A percentile compares a stretch with the other conserved stretches of the same genome.
Evolutionary conservation across 2,329 filamentous ascomycete genomes (phyloP).

Genomic region (Dactylonectria estremocensis): DNA sequence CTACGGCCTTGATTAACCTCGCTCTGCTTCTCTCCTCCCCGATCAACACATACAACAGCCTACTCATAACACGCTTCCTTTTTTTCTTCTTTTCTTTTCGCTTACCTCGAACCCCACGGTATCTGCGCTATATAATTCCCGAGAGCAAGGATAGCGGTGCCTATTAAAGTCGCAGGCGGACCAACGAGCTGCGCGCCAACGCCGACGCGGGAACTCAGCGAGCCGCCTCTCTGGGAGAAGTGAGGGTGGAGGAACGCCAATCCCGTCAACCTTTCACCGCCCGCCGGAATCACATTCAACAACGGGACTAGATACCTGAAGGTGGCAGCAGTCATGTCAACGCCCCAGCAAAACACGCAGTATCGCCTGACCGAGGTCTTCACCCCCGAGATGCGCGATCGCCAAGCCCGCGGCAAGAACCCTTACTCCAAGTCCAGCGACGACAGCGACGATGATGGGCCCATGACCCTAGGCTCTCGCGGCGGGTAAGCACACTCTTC

Average conservation of each 20-base stretch:
- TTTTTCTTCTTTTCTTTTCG: no score
- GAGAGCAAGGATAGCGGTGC: neutral
- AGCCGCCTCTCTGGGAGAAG: neutral
- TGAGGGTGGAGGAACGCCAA: neutral
- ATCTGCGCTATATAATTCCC: neutral
- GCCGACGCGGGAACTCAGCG: neutral
- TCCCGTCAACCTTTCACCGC: neutral
- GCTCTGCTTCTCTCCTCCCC: neutral
- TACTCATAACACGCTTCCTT: neutral
- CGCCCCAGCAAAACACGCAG: slow-evolving; percentile 50
- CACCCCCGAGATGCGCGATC: slow-evolving; percentile 69
- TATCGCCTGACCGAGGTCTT: slow-evolving; percentile 52
- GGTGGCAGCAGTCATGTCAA: slow-evolving; percentile 53
- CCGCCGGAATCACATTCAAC: neutral
- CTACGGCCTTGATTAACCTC: neutral
- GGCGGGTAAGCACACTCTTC: slow-evolving; percentile 12
- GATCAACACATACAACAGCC: neutral
- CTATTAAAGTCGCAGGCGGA: neutral
- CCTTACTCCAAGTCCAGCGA: slow-evolving; percentile 57
- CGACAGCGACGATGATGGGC: slow-evolving; percentile 46
- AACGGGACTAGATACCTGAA: neutral
- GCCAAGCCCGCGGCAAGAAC: slow-evolving; percentile 72
- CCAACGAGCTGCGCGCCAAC: neutral
- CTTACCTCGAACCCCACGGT: neutral
- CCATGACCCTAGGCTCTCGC: slow-evolving; percentile 33